Conservation (phyloP, 495 filamentous ascomycete species). For the Ascobolus immersus region DNA sequence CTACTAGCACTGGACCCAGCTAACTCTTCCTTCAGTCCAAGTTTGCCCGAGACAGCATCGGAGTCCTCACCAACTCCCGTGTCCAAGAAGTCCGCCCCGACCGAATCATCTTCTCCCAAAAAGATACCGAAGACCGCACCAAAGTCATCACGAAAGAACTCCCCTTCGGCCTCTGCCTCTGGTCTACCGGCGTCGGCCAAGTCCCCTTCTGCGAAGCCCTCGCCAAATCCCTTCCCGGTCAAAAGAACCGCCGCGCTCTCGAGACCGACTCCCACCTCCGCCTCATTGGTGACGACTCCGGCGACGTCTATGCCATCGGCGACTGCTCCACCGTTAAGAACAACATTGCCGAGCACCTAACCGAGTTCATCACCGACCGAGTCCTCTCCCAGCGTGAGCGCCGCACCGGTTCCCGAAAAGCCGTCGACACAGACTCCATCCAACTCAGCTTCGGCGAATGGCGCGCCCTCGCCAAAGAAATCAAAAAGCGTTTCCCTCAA, state of each 20-base stretch:
- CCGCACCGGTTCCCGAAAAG: no score
- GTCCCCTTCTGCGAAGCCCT: conserved; percentile 51
- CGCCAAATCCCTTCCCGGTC: conserved; percentile 38
- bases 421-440: no score
- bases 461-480: conserved; percentile 52
- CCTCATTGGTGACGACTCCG: conserved; percentile 68
- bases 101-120: conserved; percentile 68
- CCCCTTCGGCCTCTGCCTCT: conserved; percentile 87
- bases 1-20: not conserved
- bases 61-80: conserved; percentile 70
- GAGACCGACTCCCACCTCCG: conserved; percentile 92
- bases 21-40: conserved; percentile 4
- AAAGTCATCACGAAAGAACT: conserved; percentile 64
- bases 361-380: conserved; percentile 71
- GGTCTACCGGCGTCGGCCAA: conserved; percentile 92
- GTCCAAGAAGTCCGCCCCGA: conserved; percentile 71
- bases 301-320: conserved; percentile 93
- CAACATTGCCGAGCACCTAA: conserved; percentile 67
- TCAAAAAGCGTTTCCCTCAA: conserved; percentile 79
- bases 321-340: conserved; percentile 94
- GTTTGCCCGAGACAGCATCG: conserved; percentile 72
- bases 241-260: conserved; percentile 73
- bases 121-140: conserved; percentile 37
- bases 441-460: no score
- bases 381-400: no score